Evolutionary conservation across 2,329 filamentous ascomycete genomes (phyloP), one percentile per base, ranked within the genome.

Genomic region (Colletotrichum viniferum): DNA sequence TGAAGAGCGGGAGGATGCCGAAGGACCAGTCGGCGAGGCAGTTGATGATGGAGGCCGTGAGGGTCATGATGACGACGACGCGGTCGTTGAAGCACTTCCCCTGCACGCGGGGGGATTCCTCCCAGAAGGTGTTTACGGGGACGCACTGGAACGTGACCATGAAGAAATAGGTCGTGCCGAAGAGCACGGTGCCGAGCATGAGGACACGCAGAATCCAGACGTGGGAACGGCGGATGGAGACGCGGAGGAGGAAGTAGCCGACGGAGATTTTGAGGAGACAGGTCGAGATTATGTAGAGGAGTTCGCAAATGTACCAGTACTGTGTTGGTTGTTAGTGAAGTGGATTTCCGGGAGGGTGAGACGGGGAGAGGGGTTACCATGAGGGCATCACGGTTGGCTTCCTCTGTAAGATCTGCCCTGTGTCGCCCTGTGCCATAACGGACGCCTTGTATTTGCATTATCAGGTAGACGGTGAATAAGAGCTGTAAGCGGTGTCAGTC

Each of bases 221-320:
- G 72, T 87, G 76, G 48, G 63, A 21, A n/a, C 79, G 80, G 18
- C 80, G 78, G 73, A 83, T 79, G 14, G 85, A 83, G 67, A 87
- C 83, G 69, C 86, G 86, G 16, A 86, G 81, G 32, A 87, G 81
- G 70, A 87, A 86, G 73, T 80, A 83, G 18, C 83, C 84, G 74
- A 87, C 86, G 28, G 86, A 87, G 14, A 87, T 79, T 73, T 87
- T 87, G 68, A 77, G 76, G 26, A 77, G 76, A 30, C 76, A 77
- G 69, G 81, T 83, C 2, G 80, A 79, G 12, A 86, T 70, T 28
- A 86, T 82, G 73, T 87, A 87, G 32, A 85, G 80, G 1, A 84
- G 81, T 71, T 87, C 85, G 65, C 85, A 86, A n/a, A 83, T 82
- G 83, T 85, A 87, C 81, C 82, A 83, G 78, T 80, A 82, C 80